A percentile compares a stretch with the other conserved stretches of the same genome.
Conservation (phyloP, 768 basidiomycete species). For the Trametes sanguinea region DNA sequence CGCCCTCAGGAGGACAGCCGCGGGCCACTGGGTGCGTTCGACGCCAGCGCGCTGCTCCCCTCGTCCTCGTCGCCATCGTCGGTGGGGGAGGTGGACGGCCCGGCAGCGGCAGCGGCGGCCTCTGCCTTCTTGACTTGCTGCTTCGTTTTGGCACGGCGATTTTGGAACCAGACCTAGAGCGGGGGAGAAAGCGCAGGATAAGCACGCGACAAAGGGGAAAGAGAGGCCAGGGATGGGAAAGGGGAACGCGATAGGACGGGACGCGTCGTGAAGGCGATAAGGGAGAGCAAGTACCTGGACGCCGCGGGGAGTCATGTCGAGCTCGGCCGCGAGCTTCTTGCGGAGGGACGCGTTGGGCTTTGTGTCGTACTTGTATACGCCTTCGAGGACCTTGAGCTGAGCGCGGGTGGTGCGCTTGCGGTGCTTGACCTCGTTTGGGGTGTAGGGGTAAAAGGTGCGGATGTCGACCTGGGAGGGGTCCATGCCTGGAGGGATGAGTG, state of each 20-base stretch:
- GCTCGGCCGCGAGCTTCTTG: conserved; percentile 76
- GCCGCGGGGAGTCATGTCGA: conserved; percentile 92
- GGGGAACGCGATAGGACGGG: not conserved
- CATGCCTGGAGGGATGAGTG: conserved; percentile 50
- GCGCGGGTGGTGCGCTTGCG: conserved; percentile 84
- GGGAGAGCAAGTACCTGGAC: conserved; percentile 70
- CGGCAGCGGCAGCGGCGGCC: conserved; percentile 2
- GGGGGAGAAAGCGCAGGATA: not conserved
- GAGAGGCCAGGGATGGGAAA: not conserved
- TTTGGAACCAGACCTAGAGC: conserved; percentile 87
- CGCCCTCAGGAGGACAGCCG: not conserved
- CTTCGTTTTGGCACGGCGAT: conserved; percentile 87
- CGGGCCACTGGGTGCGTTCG: not conserved
- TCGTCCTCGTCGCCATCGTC: no score
- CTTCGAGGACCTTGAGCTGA: conserved; percentile 89
- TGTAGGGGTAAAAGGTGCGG: conserved; percentile 78
- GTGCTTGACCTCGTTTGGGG: conserved; percentile 91
- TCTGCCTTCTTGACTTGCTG: conserved; percentile 52
- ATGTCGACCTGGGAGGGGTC: conserved; percentile 77
- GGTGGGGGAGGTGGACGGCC: no score
- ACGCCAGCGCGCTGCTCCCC: not conserved
- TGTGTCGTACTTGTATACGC: conserved; percentile 82
- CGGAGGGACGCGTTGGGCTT: conserved; percentile 86
- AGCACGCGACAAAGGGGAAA: not conserved
- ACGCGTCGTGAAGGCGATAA: not conserved